Conservation (phyloP, 2,329 filamentous ascomycete species). For the Bipolaris sorokiniana region DNA sequence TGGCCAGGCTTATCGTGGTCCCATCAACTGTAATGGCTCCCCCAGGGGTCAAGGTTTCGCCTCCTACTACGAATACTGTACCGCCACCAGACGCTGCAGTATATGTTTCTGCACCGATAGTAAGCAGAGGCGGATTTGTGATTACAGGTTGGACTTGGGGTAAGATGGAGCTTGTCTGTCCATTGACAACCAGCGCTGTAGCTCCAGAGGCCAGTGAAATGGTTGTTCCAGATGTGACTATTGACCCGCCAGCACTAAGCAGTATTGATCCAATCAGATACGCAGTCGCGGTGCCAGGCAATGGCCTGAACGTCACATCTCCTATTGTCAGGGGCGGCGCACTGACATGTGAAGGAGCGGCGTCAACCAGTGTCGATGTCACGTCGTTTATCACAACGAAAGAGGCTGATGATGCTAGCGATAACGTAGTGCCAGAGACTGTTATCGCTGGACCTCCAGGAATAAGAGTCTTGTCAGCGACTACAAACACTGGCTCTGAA, state of each 20-base stretch:
- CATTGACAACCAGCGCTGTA: conserved; percentile 42
- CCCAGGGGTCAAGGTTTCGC: conserved; percentile 50
- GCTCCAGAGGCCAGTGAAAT: conserved; percentile 41
- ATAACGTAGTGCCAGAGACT: conserved; percentile 42
- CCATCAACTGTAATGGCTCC: conserved; percentile 42
- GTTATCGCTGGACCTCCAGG: conserved; percentile 45
- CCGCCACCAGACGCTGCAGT: conserved; percentile 34
- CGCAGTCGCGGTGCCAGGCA: conserved; percentile 40
- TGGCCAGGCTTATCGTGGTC: conserved; percentile 43
- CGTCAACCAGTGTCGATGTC: conserved; percentile 44
- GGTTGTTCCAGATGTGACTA: conserved; percentile 35
- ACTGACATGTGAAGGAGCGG: conserved; percentile 27
- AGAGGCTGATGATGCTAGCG: conserved; percentile 38
- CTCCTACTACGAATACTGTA: conserved; percentile 47
- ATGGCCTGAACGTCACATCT: conserved; percentile 34
- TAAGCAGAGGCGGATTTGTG: conserved; percentile 41
- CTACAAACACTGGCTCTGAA: conserved; percentile 34
- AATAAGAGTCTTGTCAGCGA: conserved; percentile 47
- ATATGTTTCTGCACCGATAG: conserved; percentile 40
- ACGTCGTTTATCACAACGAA: conserved; percentile 44
- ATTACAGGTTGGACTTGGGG: conserved; percentile 25
- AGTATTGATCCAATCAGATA: conserved; percentile 48
- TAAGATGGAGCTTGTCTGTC: conserved; percentile 38
- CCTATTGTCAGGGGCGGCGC: conserved; percentile 42
- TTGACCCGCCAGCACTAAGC: conserved; percentile 49